These are phyloP conservation scores for Verticillium alfalfae DNA, from an alignment of 2,329 filamentous ascomycete genomes.

Conservation along the genomic window DNA sequence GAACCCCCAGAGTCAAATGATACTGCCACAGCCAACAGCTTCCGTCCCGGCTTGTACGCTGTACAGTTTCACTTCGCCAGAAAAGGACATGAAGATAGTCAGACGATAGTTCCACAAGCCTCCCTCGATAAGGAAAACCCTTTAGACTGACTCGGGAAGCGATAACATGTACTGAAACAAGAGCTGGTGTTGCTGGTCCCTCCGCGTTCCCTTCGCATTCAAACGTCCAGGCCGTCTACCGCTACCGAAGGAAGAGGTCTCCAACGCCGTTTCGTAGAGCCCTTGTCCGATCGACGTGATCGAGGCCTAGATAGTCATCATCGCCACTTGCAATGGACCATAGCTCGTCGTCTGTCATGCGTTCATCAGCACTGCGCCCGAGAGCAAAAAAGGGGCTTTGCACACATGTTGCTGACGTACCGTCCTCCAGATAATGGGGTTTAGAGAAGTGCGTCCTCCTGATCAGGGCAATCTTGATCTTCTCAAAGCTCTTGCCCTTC, in stretches of 20 bases:
- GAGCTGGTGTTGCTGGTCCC: neutral
- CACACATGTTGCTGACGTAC: constrained; percentile 44
- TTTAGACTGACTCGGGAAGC: neutral
- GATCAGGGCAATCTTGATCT: constrained; percentile 91
- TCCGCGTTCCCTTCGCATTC: neutral
- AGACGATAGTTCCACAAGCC: neutral
- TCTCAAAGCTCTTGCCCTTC: constrained; percentile 97
- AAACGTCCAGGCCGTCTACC: constrained; percentile 17
- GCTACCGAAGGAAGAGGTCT: constrained; percentile 51
- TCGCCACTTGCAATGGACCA: constrained; percentile 45
- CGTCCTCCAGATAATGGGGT: constrained; percentile 79
- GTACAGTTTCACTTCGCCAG: neutral
- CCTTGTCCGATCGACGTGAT: constrained; percentile 59
- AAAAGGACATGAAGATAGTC: neutral
- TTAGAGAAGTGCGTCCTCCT: constrained; percentile 67
- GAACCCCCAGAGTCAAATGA: neutral
- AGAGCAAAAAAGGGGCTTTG: neutral
- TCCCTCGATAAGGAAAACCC: neutral
- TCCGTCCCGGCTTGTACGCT: neutral
- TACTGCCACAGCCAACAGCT: neutral
- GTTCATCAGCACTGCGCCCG: constrained; percentile 12
- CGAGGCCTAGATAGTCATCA: constrained; percentile 60
- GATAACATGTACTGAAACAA: neutral
- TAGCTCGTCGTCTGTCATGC: constrained; percentile 49
- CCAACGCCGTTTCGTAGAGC: constrained; percentile 53